phyloP scores from a whole-genome alignment of 2,329 filamentous ascomycete genomes.

The Penicillium paneum region DNA sequence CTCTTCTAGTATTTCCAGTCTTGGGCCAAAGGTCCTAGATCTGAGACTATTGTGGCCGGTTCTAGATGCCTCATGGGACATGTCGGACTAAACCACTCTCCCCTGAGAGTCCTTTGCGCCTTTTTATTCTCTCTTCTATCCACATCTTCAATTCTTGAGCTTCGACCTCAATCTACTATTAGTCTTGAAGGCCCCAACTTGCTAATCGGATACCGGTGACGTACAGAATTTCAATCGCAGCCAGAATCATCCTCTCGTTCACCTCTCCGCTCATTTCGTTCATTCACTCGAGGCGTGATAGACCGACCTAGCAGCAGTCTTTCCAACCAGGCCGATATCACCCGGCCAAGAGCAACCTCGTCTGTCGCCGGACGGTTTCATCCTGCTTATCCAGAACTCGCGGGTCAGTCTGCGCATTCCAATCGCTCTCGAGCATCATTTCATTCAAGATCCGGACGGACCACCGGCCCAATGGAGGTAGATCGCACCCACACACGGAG shows the following conservation, averaged over 20 bases:
- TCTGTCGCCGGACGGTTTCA: slow-evolving; percentile 21
- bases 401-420: slow-evolving; percentile 20
- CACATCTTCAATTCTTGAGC: slow-evolving; percentile 8
- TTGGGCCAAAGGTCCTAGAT: slow-evolving; percentile 13
- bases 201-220: slow-evolving; percentile 23
- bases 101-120: not conserved
- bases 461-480: slow-evolving; percentile 66
- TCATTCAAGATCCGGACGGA: slow-evolving; percentile 43
- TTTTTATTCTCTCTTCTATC: slow-evolving; percentile 3
- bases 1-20: not conserved
- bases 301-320: slow-evolving; percentile 31
- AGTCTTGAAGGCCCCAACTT: slow-evolving; percentile 11
- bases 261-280: slow-evolving; percentile 30
- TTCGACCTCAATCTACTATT: not conserved
- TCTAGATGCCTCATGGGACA: slow-evolving; percentile 1
- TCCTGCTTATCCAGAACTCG: slow-evolving; percentile 18
- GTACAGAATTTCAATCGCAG: slow-evolving; percentile 29
- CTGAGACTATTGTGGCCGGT: slow-evolving; percentile 16
- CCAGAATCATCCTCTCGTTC: slow-evolving; percentile 36
- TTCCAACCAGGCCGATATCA: slow-evolving; percentile 27
- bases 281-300: slow-evolving; percentile 27
- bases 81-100: not conserved
- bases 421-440: slow-evolving; percentile 37
- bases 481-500: slow-evolving; percentile 76
- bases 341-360: slow-evolving; percentile 27